A percentile compares a stretch with the other conserved stretches of the same genome.
Evolutionary conservation across 2,329 filamentous ascomycete genomes (phyloP).

Genomic region (Madurella mycetomatis): DNA sequence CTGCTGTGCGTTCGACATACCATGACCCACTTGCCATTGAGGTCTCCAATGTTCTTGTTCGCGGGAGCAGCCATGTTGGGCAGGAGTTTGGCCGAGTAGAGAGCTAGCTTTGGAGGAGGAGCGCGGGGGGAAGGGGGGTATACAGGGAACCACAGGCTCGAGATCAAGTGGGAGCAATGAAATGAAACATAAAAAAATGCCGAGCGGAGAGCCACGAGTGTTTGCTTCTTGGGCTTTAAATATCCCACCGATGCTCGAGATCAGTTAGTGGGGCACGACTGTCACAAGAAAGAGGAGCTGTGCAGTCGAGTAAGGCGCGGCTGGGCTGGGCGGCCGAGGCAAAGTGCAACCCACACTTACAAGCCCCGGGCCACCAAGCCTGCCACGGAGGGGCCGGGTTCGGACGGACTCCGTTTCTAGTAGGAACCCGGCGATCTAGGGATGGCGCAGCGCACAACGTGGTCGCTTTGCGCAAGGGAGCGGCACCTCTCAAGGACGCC

Average conservation of each 20-base stretch:
- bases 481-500: too few species aligned
- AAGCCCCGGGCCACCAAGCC: background rate
- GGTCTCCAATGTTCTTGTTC: slow-evolving; percentile 60
- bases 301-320: background rate
- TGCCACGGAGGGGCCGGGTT: slow-evolving; percentile 3
- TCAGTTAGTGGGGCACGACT: slow-evolving; percentile 7
- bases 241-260: slow-evolving; percentile 2
- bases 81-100: slow-evolving; percentile 1
- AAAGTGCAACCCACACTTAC: slow-evolving; percentile 1
- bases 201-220: background rate
- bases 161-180: background rate
- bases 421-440: slow-evolving; percentile 1
- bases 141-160: background rate
- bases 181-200: background rate
- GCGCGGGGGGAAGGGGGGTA: too few species aligned
- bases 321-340: slow-evolving; percentile 19
- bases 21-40: slow-evolving; percentile 66
- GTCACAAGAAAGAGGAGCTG: slow-evolving; percentile 14
- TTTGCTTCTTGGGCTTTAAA: slow-evolving; percentile 1
- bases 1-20: slow-evolving; percentile 40
- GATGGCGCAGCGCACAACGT: slow-evolving; percentile 1
- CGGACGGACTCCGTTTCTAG: slow-evolving; percentile 1
- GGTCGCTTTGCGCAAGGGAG: too few species aligned
- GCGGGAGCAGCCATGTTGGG: slow-evolving; percentile 66
- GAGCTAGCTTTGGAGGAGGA: background rate